A percentile compares a stretch with the other conserved stretches of the same genome.
Conservation (phyloP, 2,329 filamentous ascomycete species). For the Cercospora citrullina region DNA sequence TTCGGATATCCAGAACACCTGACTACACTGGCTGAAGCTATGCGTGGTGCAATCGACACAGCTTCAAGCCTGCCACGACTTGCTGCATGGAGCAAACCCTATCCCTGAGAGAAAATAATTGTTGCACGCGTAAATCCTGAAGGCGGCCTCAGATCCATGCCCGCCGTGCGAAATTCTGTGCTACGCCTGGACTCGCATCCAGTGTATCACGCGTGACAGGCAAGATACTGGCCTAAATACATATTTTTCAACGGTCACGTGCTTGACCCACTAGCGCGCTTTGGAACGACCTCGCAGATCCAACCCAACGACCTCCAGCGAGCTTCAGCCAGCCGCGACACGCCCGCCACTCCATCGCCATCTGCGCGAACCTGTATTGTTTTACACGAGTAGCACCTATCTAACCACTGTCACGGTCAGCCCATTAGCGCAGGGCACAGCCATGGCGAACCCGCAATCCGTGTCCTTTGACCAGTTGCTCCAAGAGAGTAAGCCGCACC, state of each 20-base stretch:
- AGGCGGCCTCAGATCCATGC: not conserved
- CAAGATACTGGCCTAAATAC: not conserved
- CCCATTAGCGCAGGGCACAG: not conserved
- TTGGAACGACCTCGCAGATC: not conserved
- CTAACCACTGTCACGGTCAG: not conserved
- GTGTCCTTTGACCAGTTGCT: constrained; percentile 27
- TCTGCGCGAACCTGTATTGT: not conserved
- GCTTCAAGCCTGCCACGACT: not conserved
- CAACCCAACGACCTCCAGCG: not conserved
- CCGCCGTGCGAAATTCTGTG: not conserved
- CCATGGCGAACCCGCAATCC: constrained; percentile 23
- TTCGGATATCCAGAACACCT: not conserved
- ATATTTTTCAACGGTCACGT: not conserved
- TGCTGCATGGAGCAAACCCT: not conserved
- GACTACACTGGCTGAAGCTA: not conserved
- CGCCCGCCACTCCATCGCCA: not conserved
- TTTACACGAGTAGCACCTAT: constrained; percentile 2
- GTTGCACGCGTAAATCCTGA: not conserved
- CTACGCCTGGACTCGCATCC: not conserved
- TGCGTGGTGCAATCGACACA: not conserved
- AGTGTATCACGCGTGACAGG: not conserved
- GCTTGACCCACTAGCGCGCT: not conserved
- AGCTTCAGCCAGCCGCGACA: constrained; percentile 1
- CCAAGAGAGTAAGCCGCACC: constrained; percentile 24
- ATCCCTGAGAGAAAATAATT: not conserved